phyloP scores from a whole-genome alignment of 1,284 basidiomycete genomes.

The Blastosporella zonata region DNA sequence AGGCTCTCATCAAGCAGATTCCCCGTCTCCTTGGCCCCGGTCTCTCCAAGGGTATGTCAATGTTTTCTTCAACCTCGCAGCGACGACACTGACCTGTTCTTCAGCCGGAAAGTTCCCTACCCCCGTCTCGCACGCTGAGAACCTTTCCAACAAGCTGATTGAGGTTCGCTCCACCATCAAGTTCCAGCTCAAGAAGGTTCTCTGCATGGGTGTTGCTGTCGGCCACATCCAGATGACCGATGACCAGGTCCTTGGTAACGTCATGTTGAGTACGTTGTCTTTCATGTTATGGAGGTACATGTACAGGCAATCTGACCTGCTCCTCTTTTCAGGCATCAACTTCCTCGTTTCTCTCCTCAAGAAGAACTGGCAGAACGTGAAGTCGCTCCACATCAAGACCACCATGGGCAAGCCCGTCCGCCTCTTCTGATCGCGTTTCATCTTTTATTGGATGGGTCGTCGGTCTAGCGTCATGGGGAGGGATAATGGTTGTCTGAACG shows the following conservation, averaged over 20 bases:
- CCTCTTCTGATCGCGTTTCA: constrained; percentile 65
- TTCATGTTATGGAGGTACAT: constrained; percentile 11
- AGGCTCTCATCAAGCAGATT: constrained; percentile 99
- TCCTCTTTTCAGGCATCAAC: constrained; percentile 80
- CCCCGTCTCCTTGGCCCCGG: constrained; percentile 99
- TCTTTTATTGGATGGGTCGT: constrained; percentile 4
- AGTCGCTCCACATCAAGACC: constrained; percentile 97
- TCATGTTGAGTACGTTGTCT: constrained; percentile 82
- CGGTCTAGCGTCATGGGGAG: constrained; percentile 13
- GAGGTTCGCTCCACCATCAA: constrained; percentile 99
- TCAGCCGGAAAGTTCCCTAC: constrained; percentile 99
- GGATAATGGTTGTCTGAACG: constrained; percentile 20
- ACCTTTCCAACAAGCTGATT: constrained; percentile 87
- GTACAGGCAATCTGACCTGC: constrained; percentile 2
- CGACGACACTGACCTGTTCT: constrained; percentile 1
- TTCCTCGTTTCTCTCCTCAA: constrained; percentile 99
- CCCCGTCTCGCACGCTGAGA: constrained; percentile 91
- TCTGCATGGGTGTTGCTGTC: constrained; percentile 98
- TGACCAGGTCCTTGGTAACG: constrained; percentile 95
- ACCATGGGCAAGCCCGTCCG: constrained; percentile 99
- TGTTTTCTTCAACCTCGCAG: neutral
- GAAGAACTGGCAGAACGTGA: constrained; percentile 99
- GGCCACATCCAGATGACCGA: constrained; percentile 98
- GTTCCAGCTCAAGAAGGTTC: constrained; percentile 99
- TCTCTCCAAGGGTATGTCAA: constrained; percentile 88